Evolutionary conservation across 495 filamentous ascomycete species (phyloP).

Genomic region (Pyrenula massariospora): DNA sequence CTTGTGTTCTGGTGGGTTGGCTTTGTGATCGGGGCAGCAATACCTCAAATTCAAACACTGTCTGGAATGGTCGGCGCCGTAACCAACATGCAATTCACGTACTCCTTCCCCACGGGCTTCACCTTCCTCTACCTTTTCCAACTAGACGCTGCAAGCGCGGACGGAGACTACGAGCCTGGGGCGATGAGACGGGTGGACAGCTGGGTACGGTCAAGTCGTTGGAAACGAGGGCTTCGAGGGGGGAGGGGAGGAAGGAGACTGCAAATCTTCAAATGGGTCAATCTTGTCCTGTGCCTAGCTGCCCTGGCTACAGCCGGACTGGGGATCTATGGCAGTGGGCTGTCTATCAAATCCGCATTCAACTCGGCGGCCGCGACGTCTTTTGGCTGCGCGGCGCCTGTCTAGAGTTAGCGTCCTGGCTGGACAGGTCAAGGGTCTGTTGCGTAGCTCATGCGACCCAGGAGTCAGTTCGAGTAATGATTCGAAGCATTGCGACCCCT

Average conservation of each 20-base stretch:
- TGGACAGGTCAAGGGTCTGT: too few species aligned
- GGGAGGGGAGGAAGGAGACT: neutral
- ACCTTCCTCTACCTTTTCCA: slow-evolving; percentile 29
- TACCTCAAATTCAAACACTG: slow-evolving; percentile 30
- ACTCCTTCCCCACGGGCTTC: slow-evolving; percentile 35
- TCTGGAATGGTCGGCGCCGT: slow-evolving; percentile 24
- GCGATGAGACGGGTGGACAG: slow-evolving; percentile 16
- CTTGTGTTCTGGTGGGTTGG: slow-evolving; percentile 46
- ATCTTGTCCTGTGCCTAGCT: slow-evolving; percentile 23
- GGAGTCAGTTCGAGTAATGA: too few species aligned
- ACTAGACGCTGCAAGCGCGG: slow-evolving; percentile 24
- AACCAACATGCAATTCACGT: slow-evolving; percentile 39
- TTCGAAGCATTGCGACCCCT: too few species aligned
- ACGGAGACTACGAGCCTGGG: slow-evolving; percentile 34
- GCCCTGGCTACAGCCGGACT: slow-evolving; percentile 19
- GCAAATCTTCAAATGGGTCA: slow-evolving; percentile 12
- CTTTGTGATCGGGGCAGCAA: slow-evolving; percentile 35
- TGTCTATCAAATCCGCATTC: neutral
- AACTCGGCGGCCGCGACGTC: neutral
- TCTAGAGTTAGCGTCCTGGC: too few species aligned
- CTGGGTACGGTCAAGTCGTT: slow-evolving; percentile 18
- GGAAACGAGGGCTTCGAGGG: slow-evolving; percentile 11
- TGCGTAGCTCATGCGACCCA: too few species aligned
- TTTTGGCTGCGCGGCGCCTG: neutral
- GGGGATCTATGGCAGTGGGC: slow-evolving; percentile 14